Base-by-base conservation (phyloP, 208 protist genomes). In the Trypanosoma vivax region DNA sequence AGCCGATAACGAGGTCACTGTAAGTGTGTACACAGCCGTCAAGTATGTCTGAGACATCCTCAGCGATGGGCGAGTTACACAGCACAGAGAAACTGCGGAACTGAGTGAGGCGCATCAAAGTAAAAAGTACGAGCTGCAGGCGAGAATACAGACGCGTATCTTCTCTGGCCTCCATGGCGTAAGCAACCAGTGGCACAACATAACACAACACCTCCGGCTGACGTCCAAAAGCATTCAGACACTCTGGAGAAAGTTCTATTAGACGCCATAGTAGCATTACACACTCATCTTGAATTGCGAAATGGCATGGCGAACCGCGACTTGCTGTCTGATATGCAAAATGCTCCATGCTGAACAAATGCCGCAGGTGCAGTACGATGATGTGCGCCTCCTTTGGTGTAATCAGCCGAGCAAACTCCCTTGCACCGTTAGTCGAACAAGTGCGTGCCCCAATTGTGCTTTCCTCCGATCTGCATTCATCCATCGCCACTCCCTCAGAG, bases 231-330 rank as follows among this genome's bases (percentile, higher is more conserved):
- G 78, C 71, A 16, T 56, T 37, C 16, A 65, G 54, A 25, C 81
- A 72, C 33, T 76, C 53, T 2, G 77, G 73, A 29, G 77, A 88
- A 1, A 88, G 54, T 23, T 91, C 84, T 16, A 95, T 57, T 23
- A 95, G 70, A 53, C 81, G 72, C 75, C 79, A 92, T n/a, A 95
- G 64, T 19, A 95, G 67, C 65, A 92, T 55, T 72, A 95, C 80
- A 13, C 89, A 76, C 53, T 90, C 78, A 51, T 87, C 71, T 29
- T 89, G 72, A 5, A 63, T 75, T 28, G 41, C 3, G 19, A 91
- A 73, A 18, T 31, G 61, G 25, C 50, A 67, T 53, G 90, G 80
- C 14, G 88, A 92, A 34, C 79, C 77, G 9, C 84, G 84, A 13
- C 90, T 60, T 57, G 73, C 71, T 16, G 79, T 92, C 50, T 75